Evolutionary conservation across 768 basidiomycete genomes (phyloP), one percentile per base, ranked within the genome.

Genomic region (Ramaria sp.): DNA sequence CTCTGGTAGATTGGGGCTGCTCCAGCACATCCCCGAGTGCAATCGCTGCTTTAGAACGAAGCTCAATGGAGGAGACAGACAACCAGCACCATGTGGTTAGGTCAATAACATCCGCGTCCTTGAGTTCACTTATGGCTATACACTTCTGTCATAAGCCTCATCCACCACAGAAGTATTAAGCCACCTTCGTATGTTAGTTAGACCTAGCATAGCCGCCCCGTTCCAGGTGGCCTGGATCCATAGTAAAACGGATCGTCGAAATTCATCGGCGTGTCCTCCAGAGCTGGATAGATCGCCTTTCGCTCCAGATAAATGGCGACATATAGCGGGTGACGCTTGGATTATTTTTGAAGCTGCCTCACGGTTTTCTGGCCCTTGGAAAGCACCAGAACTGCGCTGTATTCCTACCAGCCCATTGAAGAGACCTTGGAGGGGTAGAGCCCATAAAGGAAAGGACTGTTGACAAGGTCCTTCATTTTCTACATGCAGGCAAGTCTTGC

Each of bases 221-320:
- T 49, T 57, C 55, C 46, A 57, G 20, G 37, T 50, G 34, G 46
- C 55, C 47, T 57, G 55, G 6, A 57, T 57, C 55, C 55, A 57
- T 39, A 37, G 17, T 15, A 41, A 20, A 15, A 57, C 20, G 15
- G 30, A 48, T 11, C 37, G 27, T 20, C 55, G 24, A 20, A 57
- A n/a, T 31, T 50, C 34, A 33, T 57, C 46, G 19, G 46, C 22
- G 45, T 57, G 55, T 38, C 31, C n/a, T 22, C 37, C 55, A 20
- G 55, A 57, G 31, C 46, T 15, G 48, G 24, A 49, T 7, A 57
- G 24, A 6, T 19, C 24, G 6, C 2, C 34, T 31, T 38, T 38
- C 10, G 34, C 55, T 19, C 48, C 37, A 49, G 12, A 57, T 34
- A 57, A 19, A 15, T 30, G 13, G 6, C 19, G 46, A 49, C 55